phyloP scores from a whole-genome alignment of 805 yeast species.

The Nakazawaea holstii region DNA sequence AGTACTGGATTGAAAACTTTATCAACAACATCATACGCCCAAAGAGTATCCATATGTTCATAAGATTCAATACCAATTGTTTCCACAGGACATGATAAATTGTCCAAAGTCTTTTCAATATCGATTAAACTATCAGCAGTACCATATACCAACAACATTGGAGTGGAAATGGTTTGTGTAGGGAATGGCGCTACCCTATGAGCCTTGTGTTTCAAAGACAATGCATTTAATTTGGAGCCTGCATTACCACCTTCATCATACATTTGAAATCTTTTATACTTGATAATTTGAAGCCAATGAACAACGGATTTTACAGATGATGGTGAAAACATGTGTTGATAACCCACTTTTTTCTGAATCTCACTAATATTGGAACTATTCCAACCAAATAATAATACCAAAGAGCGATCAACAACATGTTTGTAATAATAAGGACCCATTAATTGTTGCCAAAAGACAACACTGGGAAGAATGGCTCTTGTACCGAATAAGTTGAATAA shows the following conservation, averaged over 20 bases:
- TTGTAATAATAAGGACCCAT: conserved; percentile 75
- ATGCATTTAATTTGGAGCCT: conserved; percentile 27
- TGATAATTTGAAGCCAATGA: conserved; percentile 94
- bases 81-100: conserved; percentile 46
- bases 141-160: conserved; percentile 79
- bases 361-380: conserved; percentile 60
- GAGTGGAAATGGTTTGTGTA: conserved; percentile 39
- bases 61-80: conserved; percentile 53
- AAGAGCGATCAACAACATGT: conserved; percentile 64
- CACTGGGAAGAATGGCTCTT: conserved; percentile 59
- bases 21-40: conserved; percentile 69
- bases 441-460: conserved; percentile 65
- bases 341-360: conserved; percentile 72
- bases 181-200: conserved; percentile 50
- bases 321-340: conserved; percentile 84
- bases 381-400: conserved; percentile 76
- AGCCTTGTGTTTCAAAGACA: conserved; percentile 18
- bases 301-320: conserved; percentile 89
- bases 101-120: conserved; percentile 46
- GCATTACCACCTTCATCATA: conserved; percentile 55
- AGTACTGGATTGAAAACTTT: conserved; percentile 29
- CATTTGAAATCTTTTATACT: conserved; percentile 78
- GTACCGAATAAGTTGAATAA: conserved; percentile 73
- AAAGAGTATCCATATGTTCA: conserved; percentile 86
- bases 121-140: conserved; percentile 80